These are phyloP conservation scores for Backusella tuberculispora DNA, from an alignment of 192 early-diverging fungal genomes.

Conservation along the genomic window DNA sequence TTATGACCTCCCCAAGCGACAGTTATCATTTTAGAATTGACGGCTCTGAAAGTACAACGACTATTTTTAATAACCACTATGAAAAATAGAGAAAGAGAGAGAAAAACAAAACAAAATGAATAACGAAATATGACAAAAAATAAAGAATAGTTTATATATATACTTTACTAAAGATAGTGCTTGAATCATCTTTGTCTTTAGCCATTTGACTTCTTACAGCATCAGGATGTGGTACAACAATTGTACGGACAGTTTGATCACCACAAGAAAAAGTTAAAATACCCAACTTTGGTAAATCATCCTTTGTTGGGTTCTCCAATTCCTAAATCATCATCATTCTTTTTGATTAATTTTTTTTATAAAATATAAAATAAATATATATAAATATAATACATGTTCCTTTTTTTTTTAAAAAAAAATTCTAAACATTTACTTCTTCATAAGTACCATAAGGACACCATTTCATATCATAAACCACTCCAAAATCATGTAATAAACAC, in stretches of 20 bases:
- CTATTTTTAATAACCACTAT: constrained; percentile 25
- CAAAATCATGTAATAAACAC: constrained; percentile 47
- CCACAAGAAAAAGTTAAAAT: constrained; percentile 43
- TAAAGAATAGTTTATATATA: neutral
- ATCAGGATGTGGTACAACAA: constrained; percentile 43
- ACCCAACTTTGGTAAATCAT: constrained; percentile 37
- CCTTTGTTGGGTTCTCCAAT: neutral
- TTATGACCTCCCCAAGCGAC: constrained; percentile 28
- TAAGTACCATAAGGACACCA: constrained; percentile 53
- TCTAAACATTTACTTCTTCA: constrained; percentile 28
- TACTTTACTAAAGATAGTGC: constrained; percentile 22
- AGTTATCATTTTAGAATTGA: neutral
- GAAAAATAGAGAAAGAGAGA: neutral
- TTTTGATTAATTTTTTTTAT: neutral
- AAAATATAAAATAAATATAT: no score
- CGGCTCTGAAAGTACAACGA: constrained; percentile 9
- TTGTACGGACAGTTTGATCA: constrained; percentile 35
- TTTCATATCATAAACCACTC: constrained; percentile 35
- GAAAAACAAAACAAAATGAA: neutral
- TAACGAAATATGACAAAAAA: neutral
- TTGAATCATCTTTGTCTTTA: neutral
- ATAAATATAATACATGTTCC: neutral
- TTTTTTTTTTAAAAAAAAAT: neutral
- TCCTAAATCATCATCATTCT: neutral
- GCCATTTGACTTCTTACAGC: constrained; percentile 8